Percentiles rank a stretch among this genome's conserved stretches.
Conservation (phyloP, 2,329 filamentous ascomycete genomes). For the Fusarium sp. region DNA sequence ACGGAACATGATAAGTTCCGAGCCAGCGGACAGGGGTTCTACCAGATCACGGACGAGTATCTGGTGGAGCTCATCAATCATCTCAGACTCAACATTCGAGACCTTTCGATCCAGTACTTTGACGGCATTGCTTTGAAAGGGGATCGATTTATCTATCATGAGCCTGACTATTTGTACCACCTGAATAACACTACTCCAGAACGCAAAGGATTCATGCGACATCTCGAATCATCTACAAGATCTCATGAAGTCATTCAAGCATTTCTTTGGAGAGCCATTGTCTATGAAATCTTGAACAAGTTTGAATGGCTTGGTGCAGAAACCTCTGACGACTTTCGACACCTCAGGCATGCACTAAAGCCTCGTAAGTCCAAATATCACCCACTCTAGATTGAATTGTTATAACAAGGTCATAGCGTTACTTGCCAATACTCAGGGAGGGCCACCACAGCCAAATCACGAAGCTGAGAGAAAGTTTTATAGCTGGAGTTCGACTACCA, state of each 20-base stretch:
- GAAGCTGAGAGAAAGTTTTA: neutral
- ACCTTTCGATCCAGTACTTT: neutral
- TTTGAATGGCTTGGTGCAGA: neutral
- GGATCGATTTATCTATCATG: accelerated
- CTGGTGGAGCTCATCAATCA: neutral
- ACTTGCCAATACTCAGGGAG: neutral
- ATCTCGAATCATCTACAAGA: neutral
- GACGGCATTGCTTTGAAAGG: neutral
- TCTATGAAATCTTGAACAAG: neutral
- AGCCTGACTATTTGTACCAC: neutral
- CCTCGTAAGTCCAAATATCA: neutral
- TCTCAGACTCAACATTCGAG: neutral
- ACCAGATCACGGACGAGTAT: neutral
- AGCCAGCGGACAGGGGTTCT: neutral
- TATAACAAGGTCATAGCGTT: neutral
- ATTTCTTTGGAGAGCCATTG: neutral
- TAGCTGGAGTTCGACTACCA: neutral
- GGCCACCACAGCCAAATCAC: neutral
- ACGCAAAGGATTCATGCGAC: neutral
- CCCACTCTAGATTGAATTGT: accelerated
- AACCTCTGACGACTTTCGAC: accelerated
- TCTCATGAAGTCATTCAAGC: neutral
- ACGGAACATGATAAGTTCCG: neutral
- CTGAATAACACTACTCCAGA: neutral
- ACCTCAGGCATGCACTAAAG: neutral